Conservation (phyloP, 2,329 filamentous ascomycete genomes). For the Zarea fungicola region DNA sequence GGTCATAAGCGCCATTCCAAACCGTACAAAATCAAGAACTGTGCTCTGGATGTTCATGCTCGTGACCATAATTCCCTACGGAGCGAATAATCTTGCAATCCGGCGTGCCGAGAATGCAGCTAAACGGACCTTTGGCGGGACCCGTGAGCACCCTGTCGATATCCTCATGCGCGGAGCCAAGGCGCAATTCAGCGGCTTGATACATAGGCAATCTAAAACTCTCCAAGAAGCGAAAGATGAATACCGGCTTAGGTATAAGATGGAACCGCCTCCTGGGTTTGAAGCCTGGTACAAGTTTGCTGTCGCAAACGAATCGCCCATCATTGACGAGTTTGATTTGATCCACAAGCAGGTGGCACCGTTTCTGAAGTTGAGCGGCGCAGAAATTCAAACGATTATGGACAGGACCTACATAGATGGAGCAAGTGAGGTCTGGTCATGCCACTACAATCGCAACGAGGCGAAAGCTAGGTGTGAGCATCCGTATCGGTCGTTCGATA, state of each 20-base stretch:
- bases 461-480: constrained; percentile 30
- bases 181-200: constrained; percentile 24
- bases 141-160: constrained; percentile 31
- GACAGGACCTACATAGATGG: constrained; percentile 18
- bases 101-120: constrained; percentile 12
- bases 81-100: constrained; percentile 25
- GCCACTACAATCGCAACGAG: constrained; percentile 22
- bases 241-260: constrained; percentile 38
- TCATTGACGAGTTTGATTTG: constrained; percentile 47
- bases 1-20: constrained; percentile 25
- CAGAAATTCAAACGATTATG: constrained; percentile 27
- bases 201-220: constrained; percentile 33
- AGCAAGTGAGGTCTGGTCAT: constrained; percentile 33
- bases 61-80: constrained; percentile 26
- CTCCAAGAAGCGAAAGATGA: constrained; percentile 32
- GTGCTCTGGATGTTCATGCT: constrained; percentile 28
- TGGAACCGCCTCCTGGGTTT: constrained; percentile 42
- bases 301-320: constrained; percentile 29
- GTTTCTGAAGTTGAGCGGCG: constrained; percentile 34
- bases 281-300: constrained; percentile 42
- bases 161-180: constrained; percentile 24
- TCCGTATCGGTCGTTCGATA: constrained; percentile 26
- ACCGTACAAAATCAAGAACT: constrained; percentile 20
- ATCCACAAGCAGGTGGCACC: constrained; percentile 36
- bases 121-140: constrained; percentile 7